A percentile compares a stretch with the other conserved stretches of the same genome.
phyloP scores from a whole-genome alignment of 257 asterid genomes.

The Coffea eugenioides region DNA sequence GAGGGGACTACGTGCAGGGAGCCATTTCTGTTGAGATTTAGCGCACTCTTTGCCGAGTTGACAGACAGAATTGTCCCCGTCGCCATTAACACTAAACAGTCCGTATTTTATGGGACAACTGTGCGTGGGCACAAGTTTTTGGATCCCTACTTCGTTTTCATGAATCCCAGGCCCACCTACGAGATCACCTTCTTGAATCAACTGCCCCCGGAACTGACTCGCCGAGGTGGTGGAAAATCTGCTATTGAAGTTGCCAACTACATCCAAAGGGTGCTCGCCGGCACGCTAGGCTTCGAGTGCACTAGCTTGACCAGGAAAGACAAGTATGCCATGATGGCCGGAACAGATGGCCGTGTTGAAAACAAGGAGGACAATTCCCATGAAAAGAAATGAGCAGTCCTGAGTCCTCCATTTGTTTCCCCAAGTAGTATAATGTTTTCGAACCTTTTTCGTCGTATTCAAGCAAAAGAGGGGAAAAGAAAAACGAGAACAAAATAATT shows the following conservation, averaged over 20 bases:
- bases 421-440: neutral
- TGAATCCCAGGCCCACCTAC: constrained; percentile 85
- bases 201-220: constrained; percentile 57
- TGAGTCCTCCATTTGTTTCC: neutral
- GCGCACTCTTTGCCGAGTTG: constrained; percentile 85
- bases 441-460: neutral
- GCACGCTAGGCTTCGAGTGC: constrained; percentile 83
- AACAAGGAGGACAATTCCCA: constrained; percentile 24
- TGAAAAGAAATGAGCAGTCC: constrained; percentile 11
- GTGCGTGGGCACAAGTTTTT: constrained; percentile 61
- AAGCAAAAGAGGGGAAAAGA: too few species aligned
- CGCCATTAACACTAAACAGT: constrained; percentile 63
- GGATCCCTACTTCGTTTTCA: constrained; percentile 84
- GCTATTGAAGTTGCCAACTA: constrained; percentile 82
- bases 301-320: constrained; percentile 81
- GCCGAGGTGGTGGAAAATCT: constrained; percentile 56
- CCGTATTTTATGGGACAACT: constrained; percentile 78
- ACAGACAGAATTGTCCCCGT: constrained; percentile 91
- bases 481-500: neutral
- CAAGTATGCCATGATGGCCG: constrained; percentile 79
- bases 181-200: constrained; percentile 76
- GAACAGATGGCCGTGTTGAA: constrained; percentile 67
- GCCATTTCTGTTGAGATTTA: constrained; percentile 68
- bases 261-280: constrained; percentile 70
- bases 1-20: constrained; percentile 95